Percentiles rank a stretch among this genome's conserved stretches.
Conservation (phyloP, 768 basidiomycete genomes). For the Cyclocybe cylindracea region DNA sequence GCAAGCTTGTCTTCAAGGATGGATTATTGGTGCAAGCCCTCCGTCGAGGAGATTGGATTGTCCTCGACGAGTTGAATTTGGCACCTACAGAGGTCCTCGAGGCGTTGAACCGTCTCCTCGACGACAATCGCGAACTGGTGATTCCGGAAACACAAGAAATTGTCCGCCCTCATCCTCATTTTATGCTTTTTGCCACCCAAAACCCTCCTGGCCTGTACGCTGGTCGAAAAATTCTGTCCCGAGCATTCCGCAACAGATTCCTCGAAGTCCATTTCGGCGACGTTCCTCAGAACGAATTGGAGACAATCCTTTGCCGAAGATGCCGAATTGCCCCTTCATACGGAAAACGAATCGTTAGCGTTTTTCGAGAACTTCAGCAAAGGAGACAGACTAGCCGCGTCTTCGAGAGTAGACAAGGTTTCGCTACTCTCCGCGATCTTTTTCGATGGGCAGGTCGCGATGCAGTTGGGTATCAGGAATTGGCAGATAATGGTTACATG, state of each 20-base stretch:
- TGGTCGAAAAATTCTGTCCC: slow-evolving; percentile 90
- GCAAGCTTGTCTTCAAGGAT: slow-evolving; percentile 94
- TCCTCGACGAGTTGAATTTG: slow-evolving; percentile 95
- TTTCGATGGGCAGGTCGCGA: slow-evolving; percentile 97
- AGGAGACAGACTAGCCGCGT: slow-evolving; percentile 88
- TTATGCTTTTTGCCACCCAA: slow-evolving; percentile 98
- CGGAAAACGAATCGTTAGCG: slow-evolving; percentile 84
- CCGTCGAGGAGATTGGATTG: slow-evolving; percentile 94
- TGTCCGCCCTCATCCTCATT: slow-evolving; percentile 89
- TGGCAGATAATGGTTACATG: slow-evolving; percentile 98
- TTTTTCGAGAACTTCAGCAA: slow-evolving; percentile 92
- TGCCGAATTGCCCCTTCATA: slow-evolving; percentile 95
- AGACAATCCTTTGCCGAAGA: slow-evolving; percentile 90
- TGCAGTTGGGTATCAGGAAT: slow-evolving; percentile 85
- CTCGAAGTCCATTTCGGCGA: slow-evolving; percentile 98
- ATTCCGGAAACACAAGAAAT: slow-evolving; percentile 97
- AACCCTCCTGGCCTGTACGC: slow-evolving; percentile 97
- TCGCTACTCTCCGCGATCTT: slow-evolving; percentile 93
- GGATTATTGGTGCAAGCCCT: slow-evolving; percentile 92
- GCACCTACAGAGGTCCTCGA: slow-evolving; percentile 98
- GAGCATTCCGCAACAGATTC: slow-evolving; percentile 96
- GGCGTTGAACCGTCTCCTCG: slow-evolving; percentile 92
- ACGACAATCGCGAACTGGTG: slow-evolving; percentile 95
- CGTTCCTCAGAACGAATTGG: slow-evolving; percentile 90
- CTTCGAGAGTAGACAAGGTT: slow-evolving; percentile 97